Evolutionary conservation across 257 asterid species (phyloP).

Genomic region (Petunia axillaris): DNA sequence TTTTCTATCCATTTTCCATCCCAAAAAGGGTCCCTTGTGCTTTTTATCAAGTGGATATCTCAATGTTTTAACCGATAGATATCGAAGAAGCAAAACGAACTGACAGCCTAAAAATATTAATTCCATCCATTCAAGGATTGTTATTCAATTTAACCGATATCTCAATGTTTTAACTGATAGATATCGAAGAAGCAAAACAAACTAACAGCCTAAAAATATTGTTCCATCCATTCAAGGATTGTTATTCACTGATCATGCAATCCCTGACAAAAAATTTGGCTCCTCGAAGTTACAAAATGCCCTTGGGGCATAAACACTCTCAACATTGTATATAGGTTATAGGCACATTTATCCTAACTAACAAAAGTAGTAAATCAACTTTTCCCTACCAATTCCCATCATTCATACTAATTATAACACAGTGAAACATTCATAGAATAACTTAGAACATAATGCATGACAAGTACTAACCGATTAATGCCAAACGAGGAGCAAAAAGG

Average conservation of each 20-base stretch:
- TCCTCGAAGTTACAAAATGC: not conserved
- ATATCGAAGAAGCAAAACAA: not conserved
- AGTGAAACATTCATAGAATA: not conserved
- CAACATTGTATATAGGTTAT: not conserved
- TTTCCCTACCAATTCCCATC: not conserved
- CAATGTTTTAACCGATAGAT: not conserved
- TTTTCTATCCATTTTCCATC: not conserved
- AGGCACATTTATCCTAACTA: constrained; percentile 6
- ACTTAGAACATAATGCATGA: not conserved
- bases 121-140: not conserved
- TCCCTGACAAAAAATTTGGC: not conserved
- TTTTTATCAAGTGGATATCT: not conserved
- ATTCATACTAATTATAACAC: not conserved
- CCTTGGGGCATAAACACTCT: not conserved
- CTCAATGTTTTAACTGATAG: not conserved
- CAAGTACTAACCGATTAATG: not conserved
- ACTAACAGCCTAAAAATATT: not conserved
- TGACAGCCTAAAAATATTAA: not conserved
- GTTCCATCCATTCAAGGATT: not conserved
- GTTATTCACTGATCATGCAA: not conserved
- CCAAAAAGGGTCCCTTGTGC: not conserved
- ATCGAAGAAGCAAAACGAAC: not conserved
- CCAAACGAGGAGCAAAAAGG: constrained; percentile 21
- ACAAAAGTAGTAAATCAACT: not conserved
- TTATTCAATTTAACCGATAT: not conserved